Base-by-base conservation (phyloP, 2,329 filamentous ascomycete species). In the Rhinocladiella similis region DNA sequence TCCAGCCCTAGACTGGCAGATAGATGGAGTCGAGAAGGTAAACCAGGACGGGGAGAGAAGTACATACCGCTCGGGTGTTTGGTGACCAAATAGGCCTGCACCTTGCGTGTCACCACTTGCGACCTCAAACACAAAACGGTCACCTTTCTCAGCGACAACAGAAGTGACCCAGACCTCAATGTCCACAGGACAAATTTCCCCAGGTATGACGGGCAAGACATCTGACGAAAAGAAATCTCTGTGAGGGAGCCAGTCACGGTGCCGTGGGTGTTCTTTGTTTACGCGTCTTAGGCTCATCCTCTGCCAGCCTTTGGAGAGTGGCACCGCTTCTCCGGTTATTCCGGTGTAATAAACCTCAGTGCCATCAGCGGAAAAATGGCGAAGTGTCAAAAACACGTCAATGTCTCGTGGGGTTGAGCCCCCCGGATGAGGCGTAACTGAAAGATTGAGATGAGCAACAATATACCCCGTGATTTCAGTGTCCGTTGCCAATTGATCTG, bases 401-500 rank as follows among this genome's bases (percentile, higher is more conserved):
- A 74, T 78, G 45, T 83, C 80, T 1, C 69, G 72, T 0, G 79
- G 79, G 13, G 19, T 19, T 0, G 86, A 72, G 5, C 69, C 63
- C 1, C 70, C 70, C 2, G 74, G 65, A 20, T 75, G 65, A 1
- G 77, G 68, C 1, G 70, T 76, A 38, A 77, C 72, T 0, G 85
- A 88, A 0, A 88, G 81, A 57, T 84, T 83, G 3, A 90, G 73
- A 61, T 83, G 85, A 0, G 85, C 85, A 0, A 83, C 76, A 27
- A 88, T 74, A 64, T 89, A 84, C 0, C 87, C 87, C 0, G 87
- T 90, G 54, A 90, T 82, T 65, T 90, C 87, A 0, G 81, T 87
- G 63, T 89, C 84, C 3, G 73, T 59, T 16, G 79, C 75, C 55
- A 89, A 87, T 0, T 83, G 73, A 0, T 74, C 55, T 0, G 82